Evolutionary conservation across 2,329 filamentous ascomycete species (phyloP).

Genomic region (Diaporthe sp.): DNA sequence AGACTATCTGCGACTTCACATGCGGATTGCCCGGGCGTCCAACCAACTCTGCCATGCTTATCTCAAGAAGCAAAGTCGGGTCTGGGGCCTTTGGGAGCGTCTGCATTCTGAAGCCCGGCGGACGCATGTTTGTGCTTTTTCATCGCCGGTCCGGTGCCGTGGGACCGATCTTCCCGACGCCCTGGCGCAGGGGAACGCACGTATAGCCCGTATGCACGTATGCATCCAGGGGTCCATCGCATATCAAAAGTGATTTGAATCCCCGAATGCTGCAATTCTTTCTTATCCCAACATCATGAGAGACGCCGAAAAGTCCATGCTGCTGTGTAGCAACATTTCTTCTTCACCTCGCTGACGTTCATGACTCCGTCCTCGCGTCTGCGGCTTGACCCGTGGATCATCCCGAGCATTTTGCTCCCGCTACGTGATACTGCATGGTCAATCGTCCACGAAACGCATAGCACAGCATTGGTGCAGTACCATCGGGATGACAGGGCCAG

Average conservation of each 20-base stretch:
- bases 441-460: neutral
- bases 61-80: slow-evolving; percentile 1
- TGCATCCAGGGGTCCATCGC: neutral
- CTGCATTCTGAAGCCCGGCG: neutral
- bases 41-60: neutral
- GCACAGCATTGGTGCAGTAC: neutral
- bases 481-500: neutral
- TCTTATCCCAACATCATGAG: neutral
- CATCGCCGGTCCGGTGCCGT: neutral
- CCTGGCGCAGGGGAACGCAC: neutral
- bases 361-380: neutral
- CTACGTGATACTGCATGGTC: neutral
- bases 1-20: neutral
- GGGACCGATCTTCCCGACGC: neutral
- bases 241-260: neutral
- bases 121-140: neutral
- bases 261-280: neutral
- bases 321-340: neutral
- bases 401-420: neutral
- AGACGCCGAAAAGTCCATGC: neutral
- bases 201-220: neutral
- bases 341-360: neutral
- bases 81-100: neutral
- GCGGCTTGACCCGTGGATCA: neutral
- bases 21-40: neutral